These are phyloP conservation scores for Candida sp. DNA, from an alignment of 1,139 yeast genomes.

Conservation along the genomic window DNA sequence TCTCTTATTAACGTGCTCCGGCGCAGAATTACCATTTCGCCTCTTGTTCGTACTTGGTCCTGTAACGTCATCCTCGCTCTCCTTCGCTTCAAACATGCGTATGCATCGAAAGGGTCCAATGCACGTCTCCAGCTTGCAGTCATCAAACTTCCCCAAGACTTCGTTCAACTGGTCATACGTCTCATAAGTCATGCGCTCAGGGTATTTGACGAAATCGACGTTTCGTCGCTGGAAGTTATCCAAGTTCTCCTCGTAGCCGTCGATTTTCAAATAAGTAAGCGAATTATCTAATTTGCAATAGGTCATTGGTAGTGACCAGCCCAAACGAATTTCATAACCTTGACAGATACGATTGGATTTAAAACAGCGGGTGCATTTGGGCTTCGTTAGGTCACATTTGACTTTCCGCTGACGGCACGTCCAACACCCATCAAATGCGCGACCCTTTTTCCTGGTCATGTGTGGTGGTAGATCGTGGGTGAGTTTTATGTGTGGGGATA, in stretches of 20 bases:
- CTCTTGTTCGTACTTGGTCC: neutral
- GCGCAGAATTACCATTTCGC: no score
- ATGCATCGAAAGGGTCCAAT: constrained; percentile 38
- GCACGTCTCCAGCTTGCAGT: constrained; percentile 8
- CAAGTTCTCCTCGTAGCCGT: constrained; percentile 17
- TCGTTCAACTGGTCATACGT: constrained; percentile 34
- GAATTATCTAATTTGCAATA: constrained; percentile 21
- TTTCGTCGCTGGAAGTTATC: constrained; percentile 40
- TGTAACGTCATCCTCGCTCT: neutral
- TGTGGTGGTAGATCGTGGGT: neutral
- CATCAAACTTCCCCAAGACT: constrained; percentile 32
- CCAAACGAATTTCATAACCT: constrained; percentile 44
- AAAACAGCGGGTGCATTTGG: constrained; percentile 45
- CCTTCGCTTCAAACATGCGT: constrained; percentile 1
- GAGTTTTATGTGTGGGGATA: neutral
- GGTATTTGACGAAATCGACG: constrained; percentile 39
- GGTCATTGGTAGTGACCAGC: constrained; percentile 44
- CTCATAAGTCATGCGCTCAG: constrained; percentile 31
- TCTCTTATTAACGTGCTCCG: neutral
- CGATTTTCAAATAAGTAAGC: constrained; percentile 21
- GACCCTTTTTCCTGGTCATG: constrained; percentile 28
- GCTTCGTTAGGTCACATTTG: constrained; percentile 51
- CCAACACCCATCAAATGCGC: constrained; percentile 58
- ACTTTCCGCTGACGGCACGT: constrained; percentile 55
- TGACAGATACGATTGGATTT: constrained; percentile 45